These are phyloP conservation scores for Ploettnerulaceae sp. DNA, from an alignment of 2,329 filamentous ascomycete species.

Conservation along the genomic window DNA sequence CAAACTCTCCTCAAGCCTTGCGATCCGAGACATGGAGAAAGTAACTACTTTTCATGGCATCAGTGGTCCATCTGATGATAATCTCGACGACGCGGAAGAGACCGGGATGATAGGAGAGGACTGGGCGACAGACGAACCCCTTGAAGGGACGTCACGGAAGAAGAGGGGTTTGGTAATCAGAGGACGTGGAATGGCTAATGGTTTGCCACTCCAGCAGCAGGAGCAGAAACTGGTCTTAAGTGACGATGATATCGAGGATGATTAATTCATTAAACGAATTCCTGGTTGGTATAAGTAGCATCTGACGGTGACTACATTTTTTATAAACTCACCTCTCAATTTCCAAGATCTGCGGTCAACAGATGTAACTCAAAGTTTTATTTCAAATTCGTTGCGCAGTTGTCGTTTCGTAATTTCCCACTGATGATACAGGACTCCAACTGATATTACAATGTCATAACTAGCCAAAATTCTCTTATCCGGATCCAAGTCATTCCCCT, in stretches of 20 bases:
- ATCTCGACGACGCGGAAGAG: conserved; percentile 44
- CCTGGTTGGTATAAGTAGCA: too few relatives aligned
- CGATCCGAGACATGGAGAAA: conserved; percentile 38
- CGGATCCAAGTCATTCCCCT: too few relatives aligned
- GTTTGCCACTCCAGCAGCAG: conserved; percentile 21
- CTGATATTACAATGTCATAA: too few relatives aligned
- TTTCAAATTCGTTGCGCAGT: too few relatives aligned
- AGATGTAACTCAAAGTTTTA: too few relatives aligned
- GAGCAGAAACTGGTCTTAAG: conserved; percentile 67
- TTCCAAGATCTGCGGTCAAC: too few relatives aligned
- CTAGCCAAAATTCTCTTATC: too few relatives aligned
- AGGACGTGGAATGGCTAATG: conserved; percentile 21
- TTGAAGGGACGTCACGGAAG: conserved; percentile 47
- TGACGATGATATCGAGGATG: conserved; percentile 81
- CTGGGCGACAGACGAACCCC: conserved; percentile 59
- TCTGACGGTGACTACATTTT: too few relatives aligned
- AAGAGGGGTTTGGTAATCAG: conserved; percentile 39
- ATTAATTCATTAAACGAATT: conserved; percentile 19
- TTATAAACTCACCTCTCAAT: too few relatives aligned
- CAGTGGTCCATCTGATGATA: conserved; percentile 39
- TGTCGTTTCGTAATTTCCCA: too few relatives aligned
- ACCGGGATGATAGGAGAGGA: conserved; percentile 38
- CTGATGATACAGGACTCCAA: not conserved
- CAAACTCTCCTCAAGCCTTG: conserved; percentile 30
- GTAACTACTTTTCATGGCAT: conserved; percentile 35